Base-by-base conservation (phyloP, 2,329 filamentous ascomycete species). In the Epichloe sibirici region DNA sequence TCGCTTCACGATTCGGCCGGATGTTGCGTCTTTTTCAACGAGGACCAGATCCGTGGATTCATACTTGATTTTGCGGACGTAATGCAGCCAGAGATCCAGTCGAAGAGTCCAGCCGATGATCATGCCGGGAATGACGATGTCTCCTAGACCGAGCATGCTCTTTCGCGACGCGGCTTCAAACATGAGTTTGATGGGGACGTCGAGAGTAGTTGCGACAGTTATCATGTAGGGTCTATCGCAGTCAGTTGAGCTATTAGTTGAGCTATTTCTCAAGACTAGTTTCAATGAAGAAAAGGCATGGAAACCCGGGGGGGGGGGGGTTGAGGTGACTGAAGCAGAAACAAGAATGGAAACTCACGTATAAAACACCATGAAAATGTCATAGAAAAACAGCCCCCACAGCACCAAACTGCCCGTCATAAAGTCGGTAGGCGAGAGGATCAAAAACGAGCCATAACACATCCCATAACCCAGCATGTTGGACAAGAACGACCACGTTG, bases 281-380 rank as follows among this genome's bases (percentile, higher is more conserved):
- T 31, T 31, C 28, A 31, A 9, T 31, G 28, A 8, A 31, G 28
- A 31, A 31, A 31, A 8, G 28, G 28, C 3, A 23, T 23, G 23
- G 23, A 21, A 21, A 21, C 17, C 17, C 17, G 17, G 17, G 17
- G 17, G 17, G 17, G 17, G 17, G 17, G 3, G 23, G 3, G 3
- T 23, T 31, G 42, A 34, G 23, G 4, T 15, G 31, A 15, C 1
- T 13, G 48, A 23, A 45, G 39, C 8, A 25, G 5, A 13, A 21
- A 45, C 2, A n/a, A 31, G 8, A 31, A 31, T 31, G n/a, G 8
- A 5, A n/a, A 74, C 79, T 69, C 64, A 83, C 72, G 86, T 90
- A 65, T 86, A 93, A 64, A 93, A 93, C 5, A 93, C 88, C 75
- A 91, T 90, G 66, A 93, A 83, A 48, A 98, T 91, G 65, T 98